A percentile compares a stretch with the other conserved stretches of the same genome.
phyloP scores from a whole-genome alignment of 768 basidiomycete genomes.

The Macrolepiota dolichaula region DNA sequence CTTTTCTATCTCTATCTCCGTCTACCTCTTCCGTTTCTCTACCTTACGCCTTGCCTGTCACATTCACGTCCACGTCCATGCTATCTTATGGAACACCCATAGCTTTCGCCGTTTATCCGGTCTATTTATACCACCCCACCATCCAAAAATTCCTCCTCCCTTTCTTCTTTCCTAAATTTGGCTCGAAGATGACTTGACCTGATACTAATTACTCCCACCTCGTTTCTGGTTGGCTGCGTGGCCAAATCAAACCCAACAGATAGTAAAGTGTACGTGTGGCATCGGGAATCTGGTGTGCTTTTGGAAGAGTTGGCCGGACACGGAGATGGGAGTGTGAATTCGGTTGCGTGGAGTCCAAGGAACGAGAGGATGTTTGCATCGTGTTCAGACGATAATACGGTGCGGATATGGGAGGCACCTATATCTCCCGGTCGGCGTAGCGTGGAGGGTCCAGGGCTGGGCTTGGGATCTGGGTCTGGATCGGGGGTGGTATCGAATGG shows the following conservation, averaged over 20 bases:
- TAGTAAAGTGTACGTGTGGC: slow-evolving; percentile 93
- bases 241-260: slow-evolving; percentile 44
- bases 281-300: slow-evolving; percentile 76
- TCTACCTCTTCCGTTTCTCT: neutral
- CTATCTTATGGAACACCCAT: too few species aligned
- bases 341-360: slow-evolving; percentile 93
- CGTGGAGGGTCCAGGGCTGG: neutral
- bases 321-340: slow-evolving; percentile 87
- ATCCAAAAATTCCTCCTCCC: neutral
- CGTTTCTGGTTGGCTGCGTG: neutral
- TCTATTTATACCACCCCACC: neutral
- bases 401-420: slow-evolving; percentile 84
- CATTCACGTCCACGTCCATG: too few species aligned
- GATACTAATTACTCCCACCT: neutral
- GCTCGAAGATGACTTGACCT: neutral
- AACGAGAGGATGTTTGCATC: slow-evolving; percentile 93
- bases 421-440: slow-evolving; percentile 8
- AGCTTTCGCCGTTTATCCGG: slow-evolving; percentile 9
- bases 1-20: neutral
- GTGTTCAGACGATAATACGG: slow-evolving; percentile 88
- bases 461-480: neutral
- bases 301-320: slow-evolving; percentile 91
- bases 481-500: slow-evolving; percentile 30
- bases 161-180: slow-evolving; percentile 1
- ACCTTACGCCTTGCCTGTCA: too few species aligned